phyloP scores from a whole-genome alignment of 129 eudicot genomes.

The Gnaphalium uliginosum region DNA sequence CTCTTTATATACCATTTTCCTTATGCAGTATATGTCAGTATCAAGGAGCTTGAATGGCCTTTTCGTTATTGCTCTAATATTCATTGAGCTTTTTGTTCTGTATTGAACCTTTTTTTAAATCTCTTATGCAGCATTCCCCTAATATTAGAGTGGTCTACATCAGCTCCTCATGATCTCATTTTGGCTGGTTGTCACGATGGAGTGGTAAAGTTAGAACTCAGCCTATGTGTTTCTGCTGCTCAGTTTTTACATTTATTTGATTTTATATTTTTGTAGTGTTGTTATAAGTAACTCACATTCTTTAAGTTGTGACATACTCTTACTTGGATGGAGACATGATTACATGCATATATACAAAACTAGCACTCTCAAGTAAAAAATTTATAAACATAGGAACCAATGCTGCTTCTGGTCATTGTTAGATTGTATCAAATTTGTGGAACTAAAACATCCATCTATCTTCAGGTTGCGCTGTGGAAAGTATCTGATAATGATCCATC shows the following conservation, averaged over 20 bases:
- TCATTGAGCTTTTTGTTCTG: constrained; percentile 2
- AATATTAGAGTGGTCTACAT: constrained; percentile 89
- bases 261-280: background rate
- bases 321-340: background rate
- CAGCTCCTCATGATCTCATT: constrained; percentile 87
- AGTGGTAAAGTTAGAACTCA: constrained; percentile 54
- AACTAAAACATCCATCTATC: constrained; percentile 23
- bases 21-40: background rate
- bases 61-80: background rate
- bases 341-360: background rate
- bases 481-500: constrained; percentile 51
- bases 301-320: background rate
- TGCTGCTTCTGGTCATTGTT: background rate
- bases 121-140: constrained; percentile 68
- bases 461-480: constrained; percentile 97
- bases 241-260: background rate
- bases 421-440: background rate
- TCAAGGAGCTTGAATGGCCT: background rate
- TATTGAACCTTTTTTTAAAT: background rate
- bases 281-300: background rate
- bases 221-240: constrained; percentile 2
- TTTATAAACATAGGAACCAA: background rate
- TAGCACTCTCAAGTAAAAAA: background rate
- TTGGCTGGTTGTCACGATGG: constrained; percentile 99
- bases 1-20: background rate